Evolutionary conservation across 345 rosid genomes (phyloP).

Genomic region (Punica granatum): DNA sequence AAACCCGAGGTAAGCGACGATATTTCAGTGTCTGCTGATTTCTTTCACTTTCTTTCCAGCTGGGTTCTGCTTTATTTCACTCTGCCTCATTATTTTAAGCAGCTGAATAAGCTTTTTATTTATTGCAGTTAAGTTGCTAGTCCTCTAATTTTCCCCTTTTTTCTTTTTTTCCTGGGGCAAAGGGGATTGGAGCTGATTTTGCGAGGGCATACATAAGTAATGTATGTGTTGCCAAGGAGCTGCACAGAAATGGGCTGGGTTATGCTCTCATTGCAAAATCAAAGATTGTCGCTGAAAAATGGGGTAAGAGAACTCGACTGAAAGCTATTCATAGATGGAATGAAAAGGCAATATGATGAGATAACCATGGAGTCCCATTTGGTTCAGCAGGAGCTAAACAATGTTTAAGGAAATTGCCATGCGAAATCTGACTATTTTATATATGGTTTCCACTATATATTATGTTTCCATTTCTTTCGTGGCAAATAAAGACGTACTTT

Average conservation of each 20-base stretch:
- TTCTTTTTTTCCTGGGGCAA: not conserved
- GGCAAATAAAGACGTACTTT: no score
- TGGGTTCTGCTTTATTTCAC: not conserved
- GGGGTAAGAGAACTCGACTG: conserved; percentile 47
- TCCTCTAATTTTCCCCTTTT: not conserved
- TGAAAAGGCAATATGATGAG: not conserved
- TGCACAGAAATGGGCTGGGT: conserved; percentile 71
- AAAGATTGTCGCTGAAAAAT: conserved; percentile 52
- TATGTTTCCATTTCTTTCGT: no score
- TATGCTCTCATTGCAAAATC: conserved; percentile 47
- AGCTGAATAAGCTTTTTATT: not conserved
- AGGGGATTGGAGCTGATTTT: conserved; percentile 59
- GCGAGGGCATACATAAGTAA: conserved; percentile 87
- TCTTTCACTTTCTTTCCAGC: not conserved
- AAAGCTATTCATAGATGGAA: not conserved
- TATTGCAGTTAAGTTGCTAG: not conserved
- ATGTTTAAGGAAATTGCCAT: not conserved
- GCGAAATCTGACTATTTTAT: not conserved
- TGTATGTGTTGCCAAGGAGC: conserved; percentile 78
- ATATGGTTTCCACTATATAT: no score
- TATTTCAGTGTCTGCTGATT: not conserved
- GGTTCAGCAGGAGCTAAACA: not conserved
- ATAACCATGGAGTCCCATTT: no score
- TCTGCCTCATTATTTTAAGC: not conserved
- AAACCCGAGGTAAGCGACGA: conserved; percentile 58